phyloP scores from a whole-genome alignment of 1,139 yeast genomes.

The Zygosaccharomyces pseudobailii region DNA sequence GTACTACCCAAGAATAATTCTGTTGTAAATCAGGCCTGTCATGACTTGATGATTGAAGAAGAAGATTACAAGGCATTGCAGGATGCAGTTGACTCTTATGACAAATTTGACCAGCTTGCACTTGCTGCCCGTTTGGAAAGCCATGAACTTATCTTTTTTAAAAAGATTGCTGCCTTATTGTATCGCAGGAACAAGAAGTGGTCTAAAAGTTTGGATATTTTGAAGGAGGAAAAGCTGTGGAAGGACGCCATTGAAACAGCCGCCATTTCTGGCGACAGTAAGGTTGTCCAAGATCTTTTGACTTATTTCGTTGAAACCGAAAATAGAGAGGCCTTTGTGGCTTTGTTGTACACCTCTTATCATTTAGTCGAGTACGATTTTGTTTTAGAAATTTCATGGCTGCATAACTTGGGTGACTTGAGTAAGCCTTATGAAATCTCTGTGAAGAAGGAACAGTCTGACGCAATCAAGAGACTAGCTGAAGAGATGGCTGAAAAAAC shows the following conservation, averaged over 20 bases:
- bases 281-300: constrained; percentile 83
- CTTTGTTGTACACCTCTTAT: constrained; percentile 82
- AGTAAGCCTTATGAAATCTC: constrained; percentile 91
- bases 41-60: constrained; percentile 91
- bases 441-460: constrained; percentile 70
- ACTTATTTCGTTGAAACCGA: constrained; percentile 95
- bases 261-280: constrained; percentile 69
- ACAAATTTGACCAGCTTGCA: constrained; percentile 87
- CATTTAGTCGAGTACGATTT: constrained; percentile 75
- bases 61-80: constrained; percentile 89
- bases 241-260: constrained; percentile 91
- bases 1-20: constrained; percentile 88
- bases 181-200: constrained; percentile 94
- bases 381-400: constrained; percentile 87
- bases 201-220: constrained; percentile 79
- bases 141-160: constrained; percentile 84
- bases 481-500: constrained; percentile 63
- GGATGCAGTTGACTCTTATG: constrained; percentile 82
- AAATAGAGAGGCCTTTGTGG: constrained; percentile 92
- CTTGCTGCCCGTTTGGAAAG: constrained; percentile 90
- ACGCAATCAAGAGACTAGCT: constrained; percentile 59
- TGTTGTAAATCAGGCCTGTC: constrained; percentile 91
- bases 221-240: constrained; percentile 93
- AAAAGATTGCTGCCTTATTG: constrained; percentile 91
- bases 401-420: constrained; percentile 73